Evolutionary conservation across 208 protist species (phyloP), one percentile per base, ranked within the genome.

Genomic region (Leishmania lainsoni): DNA sequence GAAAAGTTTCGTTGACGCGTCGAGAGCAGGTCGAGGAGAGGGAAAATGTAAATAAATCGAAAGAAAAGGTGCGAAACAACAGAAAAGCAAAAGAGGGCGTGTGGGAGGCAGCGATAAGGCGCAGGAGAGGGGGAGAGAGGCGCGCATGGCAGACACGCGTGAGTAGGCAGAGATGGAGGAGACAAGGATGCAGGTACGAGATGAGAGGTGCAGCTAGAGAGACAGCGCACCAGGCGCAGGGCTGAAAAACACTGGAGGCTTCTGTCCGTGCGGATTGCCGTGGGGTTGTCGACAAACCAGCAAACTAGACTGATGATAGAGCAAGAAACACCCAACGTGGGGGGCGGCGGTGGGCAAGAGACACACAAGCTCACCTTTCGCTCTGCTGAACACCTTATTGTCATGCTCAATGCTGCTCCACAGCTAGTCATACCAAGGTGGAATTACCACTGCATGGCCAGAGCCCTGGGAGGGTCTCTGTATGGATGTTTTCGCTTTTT

Each of bases 111-210:
- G 29, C 61, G 29, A 42, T 68, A 20, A 10, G 39, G 61, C 61
- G 61, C 61, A 68, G 61, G 61, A 42, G 61, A 42, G 29, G 14
- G 68, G 51, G 68, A 68, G 39, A 72, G 68, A 68, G 14, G 63
- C 63, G 35, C 63, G 63, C 54, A 63, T n/a, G 42, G 58, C 26
- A 29, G 9, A n/a, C 26, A 16, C 9, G 58, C 12, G 58, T 26
- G 58, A 16, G 58, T 22, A 20, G 61, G 61, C 29, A 68, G 61
- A 68, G 29, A 39, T 26, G 61, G 29, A 35, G 39, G 61, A 22
- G 29, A 35, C 6, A 42, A 26, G 51, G 22, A 29, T 45, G 39
- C 16, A 39, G 65, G 35, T 10, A 45, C 9, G 65, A 26, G 16
- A 45, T 42, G 65, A 70, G 8, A 70, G 22, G 14, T 22, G 29